Conservation (phyloP, 1,284 basidiomycete genomes). For the Ceratobasidium sp. region DNA sequence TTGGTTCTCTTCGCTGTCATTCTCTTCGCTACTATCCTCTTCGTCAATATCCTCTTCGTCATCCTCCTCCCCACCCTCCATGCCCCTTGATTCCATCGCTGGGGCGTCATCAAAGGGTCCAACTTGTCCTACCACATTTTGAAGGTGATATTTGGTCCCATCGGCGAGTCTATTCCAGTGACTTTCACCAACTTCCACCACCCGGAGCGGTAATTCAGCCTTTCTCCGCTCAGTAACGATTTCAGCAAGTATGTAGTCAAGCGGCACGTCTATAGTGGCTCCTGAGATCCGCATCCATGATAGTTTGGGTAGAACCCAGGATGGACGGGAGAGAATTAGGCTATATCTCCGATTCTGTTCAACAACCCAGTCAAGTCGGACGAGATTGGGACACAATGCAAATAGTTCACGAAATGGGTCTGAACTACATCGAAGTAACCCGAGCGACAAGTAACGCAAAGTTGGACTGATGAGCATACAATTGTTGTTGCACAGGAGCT, state of each 20-base stretch:
- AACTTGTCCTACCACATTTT: neutral
- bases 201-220: constrained; percentile 1
- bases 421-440: constrained; percentile 3
- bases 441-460: constrained; percentile 2
- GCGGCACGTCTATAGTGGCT: neutral
- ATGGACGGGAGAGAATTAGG: neutral
- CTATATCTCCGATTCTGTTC: constrained; percentile 1
- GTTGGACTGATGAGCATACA: neutral
- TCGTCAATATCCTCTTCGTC: neutral
- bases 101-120: neutral
- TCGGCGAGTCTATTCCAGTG: neutral
- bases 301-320: constrained; percentile 12
- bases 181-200: neutral
- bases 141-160: neutral
- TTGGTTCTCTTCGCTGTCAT: neutral
- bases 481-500: neutral
- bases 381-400: neutral
- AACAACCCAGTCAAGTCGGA: neutral
- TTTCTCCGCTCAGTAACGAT: neutral
- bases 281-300: constrained; percentile 4
- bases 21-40: too few species aligned
- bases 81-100: neutral
- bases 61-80: neutral
- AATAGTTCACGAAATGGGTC: neutral
- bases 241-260: neutral